Evolutionary conservation across 352 stramenopile genomes (phyloP).

Genomic region (Phytophthora foliorum): DNA sequence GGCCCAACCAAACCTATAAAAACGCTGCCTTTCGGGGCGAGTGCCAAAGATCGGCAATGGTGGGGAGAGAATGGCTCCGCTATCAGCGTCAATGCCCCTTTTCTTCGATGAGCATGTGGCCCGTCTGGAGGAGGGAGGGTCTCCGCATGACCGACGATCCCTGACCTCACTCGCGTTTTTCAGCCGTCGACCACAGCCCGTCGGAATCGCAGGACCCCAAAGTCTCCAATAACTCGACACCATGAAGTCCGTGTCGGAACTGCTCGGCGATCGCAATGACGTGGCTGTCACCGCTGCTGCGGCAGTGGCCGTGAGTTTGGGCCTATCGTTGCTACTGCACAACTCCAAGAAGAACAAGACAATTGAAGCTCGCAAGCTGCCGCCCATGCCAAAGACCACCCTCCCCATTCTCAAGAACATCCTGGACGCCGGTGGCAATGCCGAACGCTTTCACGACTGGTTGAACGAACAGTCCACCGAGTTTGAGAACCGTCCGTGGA

Average conservation of each 20-base stretch:
- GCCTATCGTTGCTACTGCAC: conserved; percentile 36
- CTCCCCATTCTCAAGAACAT: conserved; percentile 57
- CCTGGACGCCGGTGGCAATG: conserved; percentile 35
- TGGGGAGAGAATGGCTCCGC: not conserved
- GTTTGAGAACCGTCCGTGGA: conserved; percentile 53
- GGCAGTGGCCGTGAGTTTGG: conserved; percentile 36
- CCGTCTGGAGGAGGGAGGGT: not conserved
- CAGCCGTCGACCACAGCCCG: conserved; percentile 1
- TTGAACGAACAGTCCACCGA: conserved; percentile 45
- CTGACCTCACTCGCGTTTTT: conserved; percentile 18
- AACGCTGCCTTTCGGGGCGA: too few relatives aligned
- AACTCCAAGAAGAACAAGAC: conserved; percentile 27
- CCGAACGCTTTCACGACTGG: conserved; percentile 61
- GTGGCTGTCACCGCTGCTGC: conserved; percentile 20
- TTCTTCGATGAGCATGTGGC: not conserved
- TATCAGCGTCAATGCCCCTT: not conserved
- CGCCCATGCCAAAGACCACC: conserved; percentile 36
- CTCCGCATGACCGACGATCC: not conserved
- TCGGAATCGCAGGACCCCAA: conserved; percentile 3
- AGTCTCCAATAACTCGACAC: not conserved
- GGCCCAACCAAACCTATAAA: too few relatives aligned
- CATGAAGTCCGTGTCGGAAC: conserved; percentile 33
- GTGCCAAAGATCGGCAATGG: not conserved
- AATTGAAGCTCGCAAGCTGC: conserved; percentile 30
- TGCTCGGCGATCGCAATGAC: conserved; percentile 27